Evolutionary conservation across 257 asterid species (phyloP).

Genomic region (Forsythia suspensa): DNA sequence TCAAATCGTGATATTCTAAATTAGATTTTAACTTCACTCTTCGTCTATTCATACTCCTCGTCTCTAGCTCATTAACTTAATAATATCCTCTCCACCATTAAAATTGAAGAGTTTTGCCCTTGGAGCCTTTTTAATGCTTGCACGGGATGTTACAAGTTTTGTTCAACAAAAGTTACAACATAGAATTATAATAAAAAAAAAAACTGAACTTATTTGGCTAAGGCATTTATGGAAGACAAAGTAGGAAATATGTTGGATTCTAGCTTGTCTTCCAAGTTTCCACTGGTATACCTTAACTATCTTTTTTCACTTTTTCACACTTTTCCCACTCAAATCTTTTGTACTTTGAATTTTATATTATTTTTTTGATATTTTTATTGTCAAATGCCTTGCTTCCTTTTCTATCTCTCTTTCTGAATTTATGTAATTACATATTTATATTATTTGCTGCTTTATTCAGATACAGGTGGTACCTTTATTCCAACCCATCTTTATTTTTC

Average conservation of each 20-base stretch:
- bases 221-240: background rate
- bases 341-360: too few relatives aligned
- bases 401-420: background rate
- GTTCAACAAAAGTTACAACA: too few relatives aligned
- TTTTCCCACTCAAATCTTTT: background rate
- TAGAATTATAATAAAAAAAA: too few relatives aligned
- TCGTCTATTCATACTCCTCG: background rate
- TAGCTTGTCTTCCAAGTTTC: constrained; percentile 3
- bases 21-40: too few relatives aligned
- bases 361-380: too few relatives aligned
- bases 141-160: background rate
- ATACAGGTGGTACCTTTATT: background rate
- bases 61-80: background rate
- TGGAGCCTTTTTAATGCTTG: background rate
- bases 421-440: too few relatives aligned
- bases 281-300: background rate
- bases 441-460: background rate
- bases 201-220: background rate
- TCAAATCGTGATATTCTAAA: too few relatives aligned
- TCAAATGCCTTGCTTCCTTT: background rate
- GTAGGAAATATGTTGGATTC: background rate
- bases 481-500: background rate
- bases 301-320: background rate
- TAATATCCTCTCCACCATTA: background rate
- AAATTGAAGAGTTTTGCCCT: background rate